Evolutionary conservation across 2,329 filamentous ascomycete species (phyloP).

Genomic region (Lachnellula hyalina): DNA sequence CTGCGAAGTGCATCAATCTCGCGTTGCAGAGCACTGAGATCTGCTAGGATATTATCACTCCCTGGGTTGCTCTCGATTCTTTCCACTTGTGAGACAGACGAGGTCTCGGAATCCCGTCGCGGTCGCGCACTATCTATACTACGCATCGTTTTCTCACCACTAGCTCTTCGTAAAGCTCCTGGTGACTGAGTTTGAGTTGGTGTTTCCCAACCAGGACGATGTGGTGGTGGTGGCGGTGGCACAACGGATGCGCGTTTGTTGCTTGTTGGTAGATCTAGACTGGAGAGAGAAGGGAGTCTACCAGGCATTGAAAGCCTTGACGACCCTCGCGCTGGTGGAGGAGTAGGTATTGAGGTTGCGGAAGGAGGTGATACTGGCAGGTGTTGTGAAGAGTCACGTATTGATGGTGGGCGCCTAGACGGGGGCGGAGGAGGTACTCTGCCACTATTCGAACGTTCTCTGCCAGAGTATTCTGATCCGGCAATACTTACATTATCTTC

Average conservation of each 20-base stretch:
- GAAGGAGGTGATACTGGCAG: slow-evolving; percentile 27
- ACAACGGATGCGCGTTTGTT: slow-evolving; percentile 25
- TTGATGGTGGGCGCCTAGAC: slow-evolving; percentile 24
- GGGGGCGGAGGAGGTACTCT: slow-evolving; percentile 32
- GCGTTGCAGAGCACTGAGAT: slow-evolving; percentile 64
- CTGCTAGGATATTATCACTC: slow-evolving; percentile 60
- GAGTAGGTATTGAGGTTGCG: slow-evolving; percentile 34
- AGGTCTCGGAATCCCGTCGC: slow-evolving; percentile 19
- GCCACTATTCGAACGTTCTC: slow-evolving; percentile 15
- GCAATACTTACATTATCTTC: slow-evolving; percentile 21
- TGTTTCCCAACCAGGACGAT: slow-evolving; percentile 34
- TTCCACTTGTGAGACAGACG: slow-evolving; percentile 16
- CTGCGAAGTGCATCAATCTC: slow-evolving; percentile 66
- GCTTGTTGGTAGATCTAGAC: slow-evolving; percentile 20
- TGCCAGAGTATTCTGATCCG: slow-evolving; percentile 4
- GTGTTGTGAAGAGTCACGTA: slow-evolving; percentile 19
- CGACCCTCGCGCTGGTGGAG: slow-evolving; percentile 34
- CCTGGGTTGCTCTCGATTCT: slow-evolving; percentile 36
- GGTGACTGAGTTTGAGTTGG: slow-evolving; percentile 13
- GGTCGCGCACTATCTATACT: slow-evolving; percentile 19
- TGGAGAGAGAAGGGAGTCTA: slow-evolving; percentile 23
- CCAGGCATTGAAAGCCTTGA: slow-evolving; percentile 17
- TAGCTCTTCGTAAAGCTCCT: slow-evolving; percentile 16
- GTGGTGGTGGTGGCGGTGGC: slow-evolving; percentile 35
- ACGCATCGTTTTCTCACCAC: slow-evolving; percentile 22